Evolutionary conservation across 352 stramenopile genomes (phyloP).

Genomic region (Globisporangium emineosum): DNA sequence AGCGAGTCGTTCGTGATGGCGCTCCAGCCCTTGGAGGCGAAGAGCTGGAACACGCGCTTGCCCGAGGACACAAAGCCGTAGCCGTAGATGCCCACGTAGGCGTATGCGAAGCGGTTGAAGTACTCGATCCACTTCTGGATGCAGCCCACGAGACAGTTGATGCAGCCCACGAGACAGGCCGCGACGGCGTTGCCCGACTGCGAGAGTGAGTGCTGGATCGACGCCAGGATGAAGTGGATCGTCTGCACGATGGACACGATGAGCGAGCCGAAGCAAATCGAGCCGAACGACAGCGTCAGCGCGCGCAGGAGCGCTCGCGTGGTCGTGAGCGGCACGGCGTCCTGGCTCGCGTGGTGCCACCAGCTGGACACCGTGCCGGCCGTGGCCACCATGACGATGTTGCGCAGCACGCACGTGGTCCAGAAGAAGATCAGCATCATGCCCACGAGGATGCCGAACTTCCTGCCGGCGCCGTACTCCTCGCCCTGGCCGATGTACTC

Average conservation of each 20-base stretch:
- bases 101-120: constrained; percentile 77
- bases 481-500: constrained; percentile 38
- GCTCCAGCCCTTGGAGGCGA: constrained; percentile 52
- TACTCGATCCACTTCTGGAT: constrained; percentile 66
- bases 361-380: constrained; percentile 85
- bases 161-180: constrained; percentile 39
- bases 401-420: constrained; percentile 61
- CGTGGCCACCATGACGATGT: constrained; percentile 81
- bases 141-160: constrained; percentile 54
- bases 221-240: constrained; percentile 43
- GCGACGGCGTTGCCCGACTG: constrained; percentile 56
- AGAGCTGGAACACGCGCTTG: constrained; percentile 52
- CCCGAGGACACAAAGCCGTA: constrained; percentile 52
- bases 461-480: constrained; percentile 30
- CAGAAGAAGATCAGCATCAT: constrained; percentile 85
- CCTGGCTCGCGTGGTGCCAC: constrained; percentile 61
- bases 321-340: constrained; percentile 36
- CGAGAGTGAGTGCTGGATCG: constrained; percentile 33
- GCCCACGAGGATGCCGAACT: constrained; percentile 41
- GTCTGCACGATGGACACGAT: constrained; percentile 72
- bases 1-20: constrained; percentile 72
- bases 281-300: constrained; percentile 82
- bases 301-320: constrained; percentile 46
- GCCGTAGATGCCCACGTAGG: constrained; percentile 73
- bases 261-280: constrained; percentile 81